Evolutionary conservation across 2,329 filamentous ascomycete genomes (phyloP), one percentile per base, ranked within the genome.

Genomic region (Penicillium sp.): DNA sequence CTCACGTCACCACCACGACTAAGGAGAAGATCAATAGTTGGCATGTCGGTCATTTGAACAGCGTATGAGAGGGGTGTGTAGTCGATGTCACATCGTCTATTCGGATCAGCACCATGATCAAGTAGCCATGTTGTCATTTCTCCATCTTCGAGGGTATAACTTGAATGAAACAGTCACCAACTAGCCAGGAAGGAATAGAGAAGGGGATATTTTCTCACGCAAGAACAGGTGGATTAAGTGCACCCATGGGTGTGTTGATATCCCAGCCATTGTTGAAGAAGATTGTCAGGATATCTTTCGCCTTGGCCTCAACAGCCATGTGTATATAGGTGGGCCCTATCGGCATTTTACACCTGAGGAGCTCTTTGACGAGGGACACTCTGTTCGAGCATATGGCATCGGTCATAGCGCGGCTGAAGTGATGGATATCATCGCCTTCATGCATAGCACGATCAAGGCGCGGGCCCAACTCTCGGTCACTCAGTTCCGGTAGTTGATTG

Each of bases 41-140:
- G 16, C 21, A 58, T 13, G 5, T 46, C 43, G 7, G 49, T 50
- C 4, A 21, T 32, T 43, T 50, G 39, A 4, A 59, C 57, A 16
- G 56, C 57, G 24, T 52, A 22, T 8, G 60, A 59, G 24, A 63
- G 46, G 43, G 56, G 60, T 1, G 56, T 63, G 22, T 2, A 14
- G 21, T 48, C 51, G 22, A 54, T 39, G 4, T 54, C 31, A 38
- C 48, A 51, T 31, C 48, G 48, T 21, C 2, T 21, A 21, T 51
- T 51, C 1, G 48, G 31, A 45, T 39, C 31, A 5, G 48, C 48
- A 10, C 42, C 48, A 39, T 3, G 32, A 22, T 51, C 22, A 31
- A 51, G 48, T 9, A 51, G 42, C 42, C 48, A 51, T 36, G 3
- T 38, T 27, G 42, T 51, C 42, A 51, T 51, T 3, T 39, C 48